These are phyloP conservation scores for Ophiostoma perfectum DNA, from an alignment of 2,329 filamentous ascomycete species.

Conservation along the genomic window DNA sequence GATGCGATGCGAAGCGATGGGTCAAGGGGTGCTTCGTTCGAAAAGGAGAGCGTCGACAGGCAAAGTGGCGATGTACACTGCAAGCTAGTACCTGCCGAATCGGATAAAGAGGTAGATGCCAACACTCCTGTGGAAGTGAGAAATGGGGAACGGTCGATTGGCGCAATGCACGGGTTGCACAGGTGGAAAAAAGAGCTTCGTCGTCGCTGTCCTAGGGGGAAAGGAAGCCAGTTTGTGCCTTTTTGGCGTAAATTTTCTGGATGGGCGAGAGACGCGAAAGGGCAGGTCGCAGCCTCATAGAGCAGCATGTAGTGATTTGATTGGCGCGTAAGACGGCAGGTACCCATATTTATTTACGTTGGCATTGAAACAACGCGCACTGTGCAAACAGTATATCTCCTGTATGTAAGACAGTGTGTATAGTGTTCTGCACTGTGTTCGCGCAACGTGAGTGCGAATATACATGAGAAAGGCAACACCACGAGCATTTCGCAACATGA, in stretches of 20 bases:
- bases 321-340: not conserved
- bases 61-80: not conserved
- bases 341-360: conserved; percentile 10
- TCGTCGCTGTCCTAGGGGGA: conserved; percentile 9
- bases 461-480: not conserved
- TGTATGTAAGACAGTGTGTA: not conserved
- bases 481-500: not conserved
- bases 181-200: conserved; percentile 15
- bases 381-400: not conserved
- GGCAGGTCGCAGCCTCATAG: conserved; percentile 16
- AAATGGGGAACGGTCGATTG: conserved; percentile 11
- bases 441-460: not conserved
- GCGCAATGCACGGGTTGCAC: conserved; percentile 16
- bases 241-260: conserved; percentile 22
- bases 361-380: not conserved
- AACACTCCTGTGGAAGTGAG: not conserved
- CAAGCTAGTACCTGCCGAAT: conserved; percentile 8
- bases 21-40: not conserved
- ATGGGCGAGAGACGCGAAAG: conserved; percentile 17
- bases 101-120: not conserved
- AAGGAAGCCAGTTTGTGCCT: conserved; percentile 15
- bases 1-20: not conserved
- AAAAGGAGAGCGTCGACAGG: conserved; percentile 13
- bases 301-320: not conserved
- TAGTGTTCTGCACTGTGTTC: not conserved